Evolutionary conservation across 2,329 filamentous ascomycete genomes (phyloP), one percentile per base, ranked within the genome.

Genomic region (Phoma sp.): DNA sequence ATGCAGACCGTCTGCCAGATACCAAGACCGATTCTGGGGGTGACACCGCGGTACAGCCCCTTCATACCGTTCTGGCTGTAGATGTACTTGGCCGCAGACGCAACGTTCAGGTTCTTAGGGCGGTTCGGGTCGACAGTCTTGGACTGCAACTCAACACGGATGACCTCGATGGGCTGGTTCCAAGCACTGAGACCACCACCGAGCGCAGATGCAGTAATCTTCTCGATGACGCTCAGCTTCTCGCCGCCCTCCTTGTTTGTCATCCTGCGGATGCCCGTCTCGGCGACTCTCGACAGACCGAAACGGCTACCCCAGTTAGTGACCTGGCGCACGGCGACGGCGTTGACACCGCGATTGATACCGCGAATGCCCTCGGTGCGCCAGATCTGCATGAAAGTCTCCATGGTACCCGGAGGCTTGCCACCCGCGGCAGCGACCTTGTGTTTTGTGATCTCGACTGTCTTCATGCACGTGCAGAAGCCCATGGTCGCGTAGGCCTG

Each of bases 401-500:
- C 85, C 77, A 96, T 96, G 64, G 95, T 98, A 70, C 91, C 87
- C n/a, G 87, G 90, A 23, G 91, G 90, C 81, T 91, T 91, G 64
- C 88, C 86, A 67, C 95, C 95, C 38, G 86, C 65, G 30, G 91
- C 88, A 11, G 91, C 92, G 73, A 95, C 83, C 86, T 98, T 98
- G 84, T 95, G 89, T 82, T 97, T 96, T 74, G 95, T 99, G 80
- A 99, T 99, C 80, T 99, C 95, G 65, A 98, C 95, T 61, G 95
- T 99, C 88, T 99, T 99, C 95, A 99, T 99, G 86, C 95, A 99
- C 59, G 95, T 99, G 81, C 95, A 99, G 87, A 99, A 99, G 67
- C 95, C 95, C 93, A 99, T 99, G 76, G 95, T 99, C 64, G 95
- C 95, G 77, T 99, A 99, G 57, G 95, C 95, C 82, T 99, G 95